phyloP scores from a whole-genome alignment of 768 basidiomycete species.

The Pleurotus tuoliensis region DNA sequence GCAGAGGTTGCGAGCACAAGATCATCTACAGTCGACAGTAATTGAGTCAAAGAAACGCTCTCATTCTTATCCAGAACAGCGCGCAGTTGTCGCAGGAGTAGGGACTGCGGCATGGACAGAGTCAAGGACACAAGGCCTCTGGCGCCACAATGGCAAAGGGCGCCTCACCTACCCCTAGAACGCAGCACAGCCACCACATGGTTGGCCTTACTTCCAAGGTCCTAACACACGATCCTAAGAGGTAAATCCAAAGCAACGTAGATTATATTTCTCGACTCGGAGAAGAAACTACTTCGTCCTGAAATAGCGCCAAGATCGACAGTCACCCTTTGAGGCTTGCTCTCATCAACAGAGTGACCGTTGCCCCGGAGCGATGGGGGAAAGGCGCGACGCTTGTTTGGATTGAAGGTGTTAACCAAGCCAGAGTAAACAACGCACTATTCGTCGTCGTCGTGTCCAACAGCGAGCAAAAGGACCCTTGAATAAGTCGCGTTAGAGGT shows the following conservation, averaged over 20 bases:
- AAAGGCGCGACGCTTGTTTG: constrained; percentile 13
- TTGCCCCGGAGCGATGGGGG: too few relatives aligned
- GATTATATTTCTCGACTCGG: too few relatives aligned
- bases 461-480: constrained; percentile 32
- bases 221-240: too few relatives aligned
- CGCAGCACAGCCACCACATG: too few relatives aligned
- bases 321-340: too few relatives aligned
- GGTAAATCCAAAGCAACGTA: too few relatives aligned
- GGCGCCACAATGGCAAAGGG: constrained; percentile 11
- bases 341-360: too few relatives aligned
- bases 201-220: too few relatives aligned
- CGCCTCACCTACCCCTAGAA: too few relatives aligned
- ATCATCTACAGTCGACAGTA: constrained; percentile 48
- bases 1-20: constrained; percentile 47
- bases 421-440: constrained; percentile 24
- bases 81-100: constrained; percentile 50
- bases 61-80: constrained; percentile 54
- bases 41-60: constrained; percentile 43
- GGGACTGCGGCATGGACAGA: constrained; percentile 29
- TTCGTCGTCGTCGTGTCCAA: constrained; percentile 29
- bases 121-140: background rate
- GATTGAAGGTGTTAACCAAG: constrained; percentile 17
- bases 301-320: too few relatives aligned
- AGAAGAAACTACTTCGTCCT: too few relatives aligned
- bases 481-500: constrained; percentile 24